These are phyloP conservation scores for Suillus variegatus DNA, from an alignment of 768 basidiomycete genomes.

Conservation along the genomic window DNA sequence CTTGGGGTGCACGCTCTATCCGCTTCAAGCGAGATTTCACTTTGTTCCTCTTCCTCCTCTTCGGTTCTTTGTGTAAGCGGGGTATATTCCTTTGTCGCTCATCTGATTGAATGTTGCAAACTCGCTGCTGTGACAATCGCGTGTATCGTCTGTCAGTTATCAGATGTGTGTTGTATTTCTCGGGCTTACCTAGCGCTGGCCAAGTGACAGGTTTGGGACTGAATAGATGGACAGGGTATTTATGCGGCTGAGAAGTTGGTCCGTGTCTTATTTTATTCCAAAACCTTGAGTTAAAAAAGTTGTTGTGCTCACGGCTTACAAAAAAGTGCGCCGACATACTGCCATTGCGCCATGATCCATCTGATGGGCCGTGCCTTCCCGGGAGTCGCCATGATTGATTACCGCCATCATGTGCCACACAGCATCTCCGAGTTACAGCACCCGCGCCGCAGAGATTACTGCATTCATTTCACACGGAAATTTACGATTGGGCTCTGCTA, in stretches of 20 bases:
- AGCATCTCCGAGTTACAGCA: background rate
- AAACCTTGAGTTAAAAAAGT: constrained; percentile 1
- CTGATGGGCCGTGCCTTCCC: background rate
- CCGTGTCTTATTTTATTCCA: background rate
- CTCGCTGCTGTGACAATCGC: background rate
- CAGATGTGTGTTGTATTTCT: background rate
- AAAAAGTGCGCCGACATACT: background rate
- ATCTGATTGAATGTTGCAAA: constrained; percentile 18
- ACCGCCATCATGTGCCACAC: background rate
- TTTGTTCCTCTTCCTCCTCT: constrained; percentile 18
- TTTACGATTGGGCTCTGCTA: background rate
- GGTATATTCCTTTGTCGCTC: constrained; percentile 14
- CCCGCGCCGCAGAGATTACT: background rate
- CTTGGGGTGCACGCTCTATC: background rate
- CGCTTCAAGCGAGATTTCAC: background rate
- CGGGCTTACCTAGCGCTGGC: background rate
- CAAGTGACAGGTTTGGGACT: background rate
- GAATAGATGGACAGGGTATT: constrained; percentile 1
- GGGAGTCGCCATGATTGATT: background rate
- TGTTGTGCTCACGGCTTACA: background rate
- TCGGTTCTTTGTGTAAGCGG: constrained; percentile 9
- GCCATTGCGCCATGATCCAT: background rate
- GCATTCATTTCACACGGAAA: background rate
- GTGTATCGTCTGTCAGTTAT: background rate
- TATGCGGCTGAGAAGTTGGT: constrained; percentile 6